Evolutionary conservation across 2,329 filamentous ascomycete genomes (phyloP).

Genomic region (Colletotrichum endophyticum): DNA sequence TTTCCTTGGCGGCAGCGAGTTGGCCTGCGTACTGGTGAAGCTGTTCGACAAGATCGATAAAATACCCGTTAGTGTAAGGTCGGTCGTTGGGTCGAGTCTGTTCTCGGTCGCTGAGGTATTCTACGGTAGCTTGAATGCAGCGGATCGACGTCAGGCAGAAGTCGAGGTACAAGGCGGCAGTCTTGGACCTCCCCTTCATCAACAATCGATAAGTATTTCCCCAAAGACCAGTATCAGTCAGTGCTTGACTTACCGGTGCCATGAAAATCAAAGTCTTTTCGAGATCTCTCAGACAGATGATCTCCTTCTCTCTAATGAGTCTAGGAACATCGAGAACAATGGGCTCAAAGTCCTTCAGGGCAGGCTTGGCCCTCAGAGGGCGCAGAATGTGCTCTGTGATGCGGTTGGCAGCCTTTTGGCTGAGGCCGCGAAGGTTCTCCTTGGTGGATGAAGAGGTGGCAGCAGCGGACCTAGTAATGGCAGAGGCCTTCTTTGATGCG

Average conservation of each 20-base stretch:
- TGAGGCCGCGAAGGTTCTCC: conserved; percentile 64
- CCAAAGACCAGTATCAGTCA: conserved; percentile 59
- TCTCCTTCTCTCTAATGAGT: conserved; percentile 82
- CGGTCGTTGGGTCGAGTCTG: conserved; percentile 84
- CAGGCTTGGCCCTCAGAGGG: conserved; percentile 76
- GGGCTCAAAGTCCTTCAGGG: conserved; percentile 80
- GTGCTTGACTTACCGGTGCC: conserved; percentile 83
- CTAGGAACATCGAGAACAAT: conserved; percentile 79
- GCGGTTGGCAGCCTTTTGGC: conserved; percentile 72
- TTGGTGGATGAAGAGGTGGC: conserved; percentile 48
- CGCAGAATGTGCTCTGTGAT: conserved; percentile 81
- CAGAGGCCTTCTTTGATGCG: conserved; percentile 50
- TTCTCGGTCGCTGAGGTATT: conserved; percentile 84
- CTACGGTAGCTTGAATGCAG: conserved; percentile 88
- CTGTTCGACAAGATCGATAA: conserved; percentile 94
- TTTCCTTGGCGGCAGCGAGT: conserved; percentile 76
- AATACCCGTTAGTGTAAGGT: conserved; percentile 95
- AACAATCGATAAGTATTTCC: conserved; percentile 73
- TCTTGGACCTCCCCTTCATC: conserved; percentile 79
- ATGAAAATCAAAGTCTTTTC: conserved; percentile 93
- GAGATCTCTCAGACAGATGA: conserved; percentile 89
- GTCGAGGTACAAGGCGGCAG: conserved; percentile 74
- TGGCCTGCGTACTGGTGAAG: conserved; percentile 88
- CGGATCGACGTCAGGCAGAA: conserved; percentile 92
- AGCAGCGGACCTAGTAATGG: conserved; percentile 66